Evolutionary conservation across 306 rosid genomes (phyloP).

Genomic region (Lathyrus oleraceus): DNA sequence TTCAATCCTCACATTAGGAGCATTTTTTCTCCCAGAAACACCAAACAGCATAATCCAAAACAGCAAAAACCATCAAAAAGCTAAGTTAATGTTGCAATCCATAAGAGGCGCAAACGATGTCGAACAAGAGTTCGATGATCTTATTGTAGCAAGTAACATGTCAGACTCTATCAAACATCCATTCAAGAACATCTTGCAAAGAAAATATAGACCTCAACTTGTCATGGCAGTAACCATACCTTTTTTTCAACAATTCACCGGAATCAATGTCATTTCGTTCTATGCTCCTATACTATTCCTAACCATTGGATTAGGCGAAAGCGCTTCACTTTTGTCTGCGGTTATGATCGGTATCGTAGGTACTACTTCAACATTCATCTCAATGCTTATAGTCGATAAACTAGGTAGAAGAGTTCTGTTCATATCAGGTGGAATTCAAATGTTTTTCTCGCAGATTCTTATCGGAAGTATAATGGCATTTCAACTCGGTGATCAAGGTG

Average conservation of each 20-base stretch:
- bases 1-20: conserved; percentile 29
- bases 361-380: conserved; percentile 49
- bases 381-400: conserved; percentile 71
- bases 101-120: conserved; percentile 59
- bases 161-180: conserved; percentile 52
- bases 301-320: conserved; percentile 63
- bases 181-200: conserved; percentile 48
- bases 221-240: conserved; percentile 69
- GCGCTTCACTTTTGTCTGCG: conserved; percentile 55
- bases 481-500: conserved; percentile 61
- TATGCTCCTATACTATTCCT: conserved; percentile 58
- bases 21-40: conserved; percentile 39
- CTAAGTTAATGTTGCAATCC: conserved; percentile 39
- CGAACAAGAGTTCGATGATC: conserved; percentile 56
- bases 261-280: conserved; percentile 67
- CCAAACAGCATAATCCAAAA: conserved; percentile 45
- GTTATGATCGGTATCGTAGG: conserved; percentile 45
- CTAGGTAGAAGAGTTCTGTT: conserved; percentile 60
- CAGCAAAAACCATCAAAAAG: conserved; percentile 27
- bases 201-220: conserved; percentile 62
- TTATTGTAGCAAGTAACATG: conserved; percentile 43
- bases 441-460: conserved; percentile 53
- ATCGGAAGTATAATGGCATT: conserved; percentile 55
- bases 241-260: conserved; percentile 68
- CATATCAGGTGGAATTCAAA: conserved; percentile 59